phyloP scores from a whole-genome alignment of 352 stramenopile genomes.

The Globisporangium cystogenes region DNA sequence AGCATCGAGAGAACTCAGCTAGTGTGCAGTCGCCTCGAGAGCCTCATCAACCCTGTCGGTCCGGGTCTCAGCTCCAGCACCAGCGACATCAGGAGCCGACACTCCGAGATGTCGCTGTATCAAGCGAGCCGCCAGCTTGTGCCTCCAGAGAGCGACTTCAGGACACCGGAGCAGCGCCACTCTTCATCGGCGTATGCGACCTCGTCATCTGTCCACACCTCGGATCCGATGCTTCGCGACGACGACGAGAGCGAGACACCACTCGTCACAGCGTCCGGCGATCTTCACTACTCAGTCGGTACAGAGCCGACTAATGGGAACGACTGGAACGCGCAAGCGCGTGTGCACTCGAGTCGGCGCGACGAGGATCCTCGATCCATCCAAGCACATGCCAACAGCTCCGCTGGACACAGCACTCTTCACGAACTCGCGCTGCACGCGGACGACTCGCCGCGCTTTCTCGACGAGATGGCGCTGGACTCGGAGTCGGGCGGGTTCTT shows the following conservation, averaged over 20 bases:
- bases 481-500: constrained; percentile 13
- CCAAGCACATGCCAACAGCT: background rate
- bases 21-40: constrained; percentile 4
- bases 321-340: background rate
- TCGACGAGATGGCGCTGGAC: constrained; percentile 12
- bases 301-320: background rate
- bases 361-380: background rate
- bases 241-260: constrained; percentile 11
- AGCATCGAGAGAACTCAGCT: constrained; percentile 1
- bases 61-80: background rate
- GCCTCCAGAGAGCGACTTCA: constrained; percentile 9
- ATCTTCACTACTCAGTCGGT: constrained; percentile 2
- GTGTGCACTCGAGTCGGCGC: background rate
- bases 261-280: background rate
- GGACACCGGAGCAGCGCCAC: background rate
- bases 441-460: constrained; percentile 5
- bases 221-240: background rate
- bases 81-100: background rate
- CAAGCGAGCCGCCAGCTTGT: background rate
- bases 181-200: background rate
- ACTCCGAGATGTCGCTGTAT: background rate
- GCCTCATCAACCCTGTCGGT: background rate
- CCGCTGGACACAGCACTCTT: background rate
- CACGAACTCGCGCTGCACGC: background rate
- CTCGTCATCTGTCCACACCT: background rate